These are phyloP conservation scores for Glonium stellatum DNA, from an alignment of 495 filamentous ascomycete species.

Conservation along the genomic window DNA sequence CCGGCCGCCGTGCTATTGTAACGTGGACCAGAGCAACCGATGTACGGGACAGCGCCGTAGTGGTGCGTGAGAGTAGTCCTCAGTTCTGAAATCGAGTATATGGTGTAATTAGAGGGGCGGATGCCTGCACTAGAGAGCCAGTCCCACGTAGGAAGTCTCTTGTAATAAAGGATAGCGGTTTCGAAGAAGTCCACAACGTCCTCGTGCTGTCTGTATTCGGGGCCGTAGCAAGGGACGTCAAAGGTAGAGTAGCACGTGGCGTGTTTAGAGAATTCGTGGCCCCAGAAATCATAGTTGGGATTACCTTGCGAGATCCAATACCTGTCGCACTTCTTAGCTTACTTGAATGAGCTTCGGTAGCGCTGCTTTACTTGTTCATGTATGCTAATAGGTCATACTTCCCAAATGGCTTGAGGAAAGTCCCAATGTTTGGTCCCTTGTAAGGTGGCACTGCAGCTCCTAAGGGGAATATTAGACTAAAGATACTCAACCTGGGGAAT, in stretches of 20 bases:
- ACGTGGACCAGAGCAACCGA: constrained; percentile 43
- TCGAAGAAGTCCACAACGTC: constrained; percentile 47
- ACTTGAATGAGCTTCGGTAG: constrained; percentile 17
- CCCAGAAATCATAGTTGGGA: constrained; percentile 46
- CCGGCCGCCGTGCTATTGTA: constrained; percentile 46
- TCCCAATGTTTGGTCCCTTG: constrained; percentile 39
- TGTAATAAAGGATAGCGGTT: constrained; percentile 37
- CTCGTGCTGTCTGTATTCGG: constrained; percentile 36
- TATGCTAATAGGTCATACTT: constrained; percentile 43
- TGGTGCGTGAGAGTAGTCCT: constrained; percentile 33
- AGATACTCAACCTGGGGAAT: neutral
- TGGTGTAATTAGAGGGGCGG: constrained; percentile 27
- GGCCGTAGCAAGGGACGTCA: constrained; percentile 45
- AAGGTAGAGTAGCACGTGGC: constrained; percentile 50
- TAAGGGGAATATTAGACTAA: neutral
- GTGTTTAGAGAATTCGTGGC: constrained; percentile 51
- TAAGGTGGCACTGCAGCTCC: constrained; percentile 43
- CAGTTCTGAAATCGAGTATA: constrained; percentile 38
- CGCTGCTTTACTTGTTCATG: constrained; percentile 37
- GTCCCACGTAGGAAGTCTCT: constrained; percentile 41
- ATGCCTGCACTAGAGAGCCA: constrained; percentile 28
- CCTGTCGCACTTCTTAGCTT: constrained; percentile 3
- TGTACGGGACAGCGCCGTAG: constrained; percentile 40
- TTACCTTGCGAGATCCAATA: constrained; percentile 43
- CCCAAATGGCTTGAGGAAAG: constrained; percentile 42